Conservation (phyloP, 768 basidiomycete species). For the Cubamyces sp. region DNA sequence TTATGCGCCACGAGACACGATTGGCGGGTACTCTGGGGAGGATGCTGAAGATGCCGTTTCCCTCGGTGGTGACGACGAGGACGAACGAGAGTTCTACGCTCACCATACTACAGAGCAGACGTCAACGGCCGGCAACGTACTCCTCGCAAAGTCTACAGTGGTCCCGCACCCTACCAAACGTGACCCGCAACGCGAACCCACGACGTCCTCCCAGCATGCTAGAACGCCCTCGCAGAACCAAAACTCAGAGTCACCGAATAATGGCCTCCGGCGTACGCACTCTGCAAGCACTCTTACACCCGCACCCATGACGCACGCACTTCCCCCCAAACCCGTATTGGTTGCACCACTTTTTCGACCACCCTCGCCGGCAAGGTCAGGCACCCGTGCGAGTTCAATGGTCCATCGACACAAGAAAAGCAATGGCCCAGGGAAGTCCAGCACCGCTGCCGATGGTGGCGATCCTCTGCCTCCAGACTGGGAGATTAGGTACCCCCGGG, state of each 20-base stretch:
- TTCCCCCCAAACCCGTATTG: slow-evolving; percentile 68
- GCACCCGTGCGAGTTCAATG: slow-evolving; percentile 67
- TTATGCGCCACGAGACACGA: slow-evolving; percentile 19
- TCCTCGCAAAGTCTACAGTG: slow-evolving; percentile 1
- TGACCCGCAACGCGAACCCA: slow-evolving; percentile 32
- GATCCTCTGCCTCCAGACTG: slow-evolving; percentile 58
- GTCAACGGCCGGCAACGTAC: slow-evolving; percentile 3
- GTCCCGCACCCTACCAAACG: slow-evolving; percentile 27
- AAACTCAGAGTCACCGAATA: slow-evolving; percentile 29
- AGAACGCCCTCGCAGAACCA: slow-evolving; percentile 23
- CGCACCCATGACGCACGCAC: slow-evolving; percentile 55
- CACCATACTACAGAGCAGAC: slow-evolving; percentile 43
- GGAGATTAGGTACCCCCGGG: slow-evolving; percentile 60
- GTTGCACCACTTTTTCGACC: slow-evolving; percentile 49
- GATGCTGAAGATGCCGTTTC: slow-evolving; percentile 69
- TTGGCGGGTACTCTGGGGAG: slow-evolving; percentile 35
- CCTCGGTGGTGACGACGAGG: slow-evolving; percentile 67
- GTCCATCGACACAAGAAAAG: slow-evolving; percentile 51
- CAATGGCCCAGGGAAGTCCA: slow-evolving; percentile 34
- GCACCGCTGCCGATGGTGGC: slow-evolving; percentile 28
- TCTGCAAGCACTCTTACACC: slow-evolving; percentile 38
- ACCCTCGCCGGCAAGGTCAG: slow-evolving; percentile 58
- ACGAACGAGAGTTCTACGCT: slow-evolving; percentile 59
- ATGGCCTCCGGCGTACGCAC: slow-evolving; percentile 33
- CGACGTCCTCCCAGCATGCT: slow-evolving; percentile 23